Evolutionary conservation across 495 filamentous ascomycete species (phyloP).

Genomic region (Talaromyces proteolyticus): DNA sequence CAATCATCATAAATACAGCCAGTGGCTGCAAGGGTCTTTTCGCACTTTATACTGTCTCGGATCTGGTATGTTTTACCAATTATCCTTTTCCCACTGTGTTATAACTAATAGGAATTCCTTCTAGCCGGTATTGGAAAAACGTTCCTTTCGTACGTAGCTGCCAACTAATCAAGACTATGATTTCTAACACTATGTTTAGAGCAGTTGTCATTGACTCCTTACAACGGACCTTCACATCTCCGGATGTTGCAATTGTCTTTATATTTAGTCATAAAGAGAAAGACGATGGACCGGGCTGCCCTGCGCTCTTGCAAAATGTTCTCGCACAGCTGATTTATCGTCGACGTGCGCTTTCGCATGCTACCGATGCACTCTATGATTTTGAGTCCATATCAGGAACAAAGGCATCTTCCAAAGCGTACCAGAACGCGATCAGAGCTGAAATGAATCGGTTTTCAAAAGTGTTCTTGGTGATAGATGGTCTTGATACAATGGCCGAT

Average conservation of each 20-base stretch:
- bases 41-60: conserved; percentile 26
- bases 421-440: conserved; percentile 27
- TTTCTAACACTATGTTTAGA: conserved; percentile 9
- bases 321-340: conserved; percentile 28
- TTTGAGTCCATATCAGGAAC: conserved; percentile 15
- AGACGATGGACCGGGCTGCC: conserved; percentile 12
- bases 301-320: conserved; percentile 18
- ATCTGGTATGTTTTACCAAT: conserved; percentile 14
- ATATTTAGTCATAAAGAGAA: conserved; percentile 25
- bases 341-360: conserved; percentile 16
- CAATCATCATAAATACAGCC: conserved; percentile 13
- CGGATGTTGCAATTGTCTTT: conserved; percentile 26
- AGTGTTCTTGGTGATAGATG: conserved; percentile 27
- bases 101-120: background rate
- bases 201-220: conserved; percentile 23
- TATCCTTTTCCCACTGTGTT: background rate
- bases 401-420: conserved; percentile 21
- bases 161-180: background rate
- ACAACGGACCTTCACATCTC: conserved; percentile 23
- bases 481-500: conserved; percentile 20
- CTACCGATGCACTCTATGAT: conserved; percentile 16
- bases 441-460: conserved; percentile 26
- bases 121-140: conserved; percentile 31
- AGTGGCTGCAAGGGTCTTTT: conserved; percentile 20
- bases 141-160: conserved; percentile 19